These are phyloP conservation scores for Cryptosporidium ryanae DNA, from an alignment of 169 alveolate genomes.

Conservation along the genomic window DNA sequence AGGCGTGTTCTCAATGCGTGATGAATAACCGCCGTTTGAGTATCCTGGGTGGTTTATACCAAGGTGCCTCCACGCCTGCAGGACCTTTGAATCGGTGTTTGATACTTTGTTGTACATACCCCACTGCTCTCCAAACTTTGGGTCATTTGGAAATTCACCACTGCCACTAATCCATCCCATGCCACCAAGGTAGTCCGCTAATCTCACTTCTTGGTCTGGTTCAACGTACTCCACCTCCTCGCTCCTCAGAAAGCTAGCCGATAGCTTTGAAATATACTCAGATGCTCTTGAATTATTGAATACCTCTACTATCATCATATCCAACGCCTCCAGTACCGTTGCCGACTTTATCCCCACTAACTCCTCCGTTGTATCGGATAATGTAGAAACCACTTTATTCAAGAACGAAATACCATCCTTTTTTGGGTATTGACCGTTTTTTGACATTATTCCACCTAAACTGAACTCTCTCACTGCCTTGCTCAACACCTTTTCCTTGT, in stretches of 20 bases:
- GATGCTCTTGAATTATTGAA: constrained; percentile 57
- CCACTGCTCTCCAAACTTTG: constrained; percentile 67
- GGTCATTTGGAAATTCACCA: constrained; percentile 43
- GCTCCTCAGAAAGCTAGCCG: constrained; percentile 46
- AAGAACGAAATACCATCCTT: constrained; percentile 47
- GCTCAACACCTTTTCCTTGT: constrained; percentile 58
- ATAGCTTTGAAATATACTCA: constrained; percentile 55
- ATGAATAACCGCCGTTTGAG: constrained; percentile 1
- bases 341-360: constrained; percentile 72
- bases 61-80: constrained; percentile 67
- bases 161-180: not conserved
- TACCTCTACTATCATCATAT: constrained; percentile 74
- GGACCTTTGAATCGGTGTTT: constrained; percentile 70
- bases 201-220: constrained; percentile 63
- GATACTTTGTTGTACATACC: constrained; percentile 50
- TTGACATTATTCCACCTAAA: constrained; percentile 69
- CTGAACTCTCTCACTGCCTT: constrained; percentile 63
- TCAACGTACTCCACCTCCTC: constrained; percentile 72
- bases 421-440: constrained; percentile 67
- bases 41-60: constrained; percentile 35
- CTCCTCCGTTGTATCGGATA: constrained; percentile 68
- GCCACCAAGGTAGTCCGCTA: constrained; percentile 11
- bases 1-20: constrained; percentile 70
- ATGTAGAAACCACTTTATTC: constrained; percentile 51
- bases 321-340: constrained; percentile 58